These are phyloP conservation scores for Rhodofomes roseus DNA, from an alignment of 1,284 basidiomycete species.

Conservation along the genomic window DNA sequence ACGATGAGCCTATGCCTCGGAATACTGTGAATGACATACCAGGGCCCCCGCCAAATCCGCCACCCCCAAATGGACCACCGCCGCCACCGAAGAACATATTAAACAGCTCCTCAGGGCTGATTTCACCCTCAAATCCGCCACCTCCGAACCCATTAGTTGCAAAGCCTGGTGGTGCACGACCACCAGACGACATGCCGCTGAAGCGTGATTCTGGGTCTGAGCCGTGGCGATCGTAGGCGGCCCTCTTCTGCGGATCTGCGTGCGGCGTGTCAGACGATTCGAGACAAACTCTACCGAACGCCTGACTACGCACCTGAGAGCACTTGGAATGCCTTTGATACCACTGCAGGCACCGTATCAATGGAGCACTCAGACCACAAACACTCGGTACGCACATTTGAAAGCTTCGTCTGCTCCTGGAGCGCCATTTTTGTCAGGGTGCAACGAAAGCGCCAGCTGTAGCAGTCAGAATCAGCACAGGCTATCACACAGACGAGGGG, in stretches of 20 bases:
- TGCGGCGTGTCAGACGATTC: neutral
- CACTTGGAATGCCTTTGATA: constrained; percentile 97
- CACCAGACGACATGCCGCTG: constrained; percentile 63
- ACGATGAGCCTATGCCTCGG: neutral
- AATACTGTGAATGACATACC: constrained; percentile 31
- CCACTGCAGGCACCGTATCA: constrained; percentile 56
- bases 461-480: neutral
- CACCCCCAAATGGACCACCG: constrained; percentile 35
- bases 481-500: constrained; percentile 8
- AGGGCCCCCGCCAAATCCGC: constrained; percentile 43
- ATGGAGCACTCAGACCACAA: constrained; percentile 4
- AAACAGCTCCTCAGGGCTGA: constrained; percentile 95
- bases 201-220: constrained; percentile 83
- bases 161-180: constrained; percentile 44
- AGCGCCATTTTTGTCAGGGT: constrained; percentile 98
- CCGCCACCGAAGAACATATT: constrained; percentile 97
- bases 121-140: constrained; percentile 72
- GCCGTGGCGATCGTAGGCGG: constrained; percentile 84
- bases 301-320: constrained; percentile 59
- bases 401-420: constrained; percentile 99
- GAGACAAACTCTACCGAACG: neutral
- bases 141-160: constrained; percentile 47
- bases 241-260: constrained; percentile 82
- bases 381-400: constrained; percentile 69
- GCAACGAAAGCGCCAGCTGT: constrained; percentile 87